Percentiles rank a stretch among this genome's conserved stretches.
These are phyloP conservation scores for Leccinellum luteum DNA, from an alignment of 768 basidiomycete species.

Conservation along the genomic window DNA sequence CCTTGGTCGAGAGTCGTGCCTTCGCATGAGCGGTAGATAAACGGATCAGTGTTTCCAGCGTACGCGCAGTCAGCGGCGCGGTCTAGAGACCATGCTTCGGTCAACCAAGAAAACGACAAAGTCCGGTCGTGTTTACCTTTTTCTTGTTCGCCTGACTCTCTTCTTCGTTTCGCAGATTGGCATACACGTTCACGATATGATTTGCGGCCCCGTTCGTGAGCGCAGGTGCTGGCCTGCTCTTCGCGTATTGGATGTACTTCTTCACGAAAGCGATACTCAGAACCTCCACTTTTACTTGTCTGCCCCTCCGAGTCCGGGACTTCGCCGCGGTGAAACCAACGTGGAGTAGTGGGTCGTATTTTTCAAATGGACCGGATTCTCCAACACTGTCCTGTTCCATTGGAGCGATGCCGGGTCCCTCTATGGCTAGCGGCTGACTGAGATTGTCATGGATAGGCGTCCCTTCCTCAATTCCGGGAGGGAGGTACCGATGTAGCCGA, in stretches of 20 bases:
- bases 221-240: constrained; percentile 79
- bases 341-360: constrained; percentile 93
- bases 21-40: constrained; percentile 98
- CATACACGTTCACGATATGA: constrained; percentile 90
- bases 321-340: constrained; percentile 61
- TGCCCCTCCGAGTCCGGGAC: constrained; percentile 56
- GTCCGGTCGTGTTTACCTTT: constrained; percentile 47
- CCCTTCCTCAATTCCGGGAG: constrained; percentile 95
- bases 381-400: constrained; percentile 37
- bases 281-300: constrained; percentile 71
- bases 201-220: constrained; percentile 94
- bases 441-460: constrained; percentile 87
- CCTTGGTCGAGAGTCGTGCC: constrained; percentile 81
- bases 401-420: constrained; percentile 54
- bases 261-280: constrained; percentile 94
- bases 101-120: background rate
- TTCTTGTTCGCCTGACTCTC: constrained; percentile 81
- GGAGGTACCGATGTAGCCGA: constrained; percentile 94
- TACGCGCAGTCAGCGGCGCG: constrained; percentile 95
- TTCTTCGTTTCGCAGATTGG: constrained; percentile 88
- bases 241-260: constrained; percentile 98
- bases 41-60: constrained; percentile 97
- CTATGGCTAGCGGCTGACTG: constrained; percentile 83
- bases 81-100: constrained; percentile 54
- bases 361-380: constrained; percentile 80